Base-by-base conservation (phyloP, 805 yeast genomes). In the Hanseniaspora clermontiae region DNA sequence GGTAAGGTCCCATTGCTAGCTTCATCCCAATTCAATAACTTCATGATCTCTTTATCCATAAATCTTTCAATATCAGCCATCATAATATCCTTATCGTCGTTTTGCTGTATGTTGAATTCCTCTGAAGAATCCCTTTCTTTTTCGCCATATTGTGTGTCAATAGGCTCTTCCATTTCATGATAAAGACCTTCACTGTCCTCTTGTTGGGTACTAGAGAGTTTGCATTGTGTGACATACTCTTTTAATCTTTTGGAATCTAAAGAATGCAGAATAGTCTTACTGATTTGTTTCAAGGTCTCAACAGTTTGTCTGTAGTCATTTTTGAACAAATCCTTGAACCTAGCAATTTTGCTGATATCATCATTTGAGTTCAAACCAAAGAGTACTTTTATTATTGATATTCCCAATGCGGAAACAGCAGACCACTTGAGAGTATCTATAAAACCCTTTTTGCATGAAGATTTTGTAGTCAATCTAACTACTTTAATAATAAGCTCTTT, bases 341-440 rank as follows among this genome's bases (percentile, higher is more conserved):
- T 27, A 15, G 27, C 6, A 11, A 29, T 38, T 15, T 43, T 49
- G 9, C 32, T 20, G 1, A 29, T 9, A 14, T 24, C 14, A 34
- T 32, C 43, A 36, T 20, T 17, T 3, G 43, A 12, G 9, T 43
- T 27, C n/a, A 45, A n/a, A 7, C n/a, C 39, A 39, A 50, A 45
- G 3, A 56, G 15, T 24, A 56, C 43, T 29, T 27, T 50, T 14
- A 39, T n/a, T 12, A 24, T 45, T 9, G 45, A 39, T 17, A 50
- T 50, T 8, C 51, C 49, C 11, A 50, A 39, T 3, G 43, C 34
- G 0, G 58, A 36, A 11, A 50, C 17, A 10, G 40, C 55, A 20
- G 51, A 43, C 58, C 58, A 56, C 19, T 39, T 56, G 5, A 56
- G 37, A 7, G 55, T 49, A 50, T 56, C 55, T 31, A 56, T 50